These are phyloP conservation scores for Protea cynaroides DNA, from an alignment of 164 flowering plant species.

Conservation along the genomic window DNA sequence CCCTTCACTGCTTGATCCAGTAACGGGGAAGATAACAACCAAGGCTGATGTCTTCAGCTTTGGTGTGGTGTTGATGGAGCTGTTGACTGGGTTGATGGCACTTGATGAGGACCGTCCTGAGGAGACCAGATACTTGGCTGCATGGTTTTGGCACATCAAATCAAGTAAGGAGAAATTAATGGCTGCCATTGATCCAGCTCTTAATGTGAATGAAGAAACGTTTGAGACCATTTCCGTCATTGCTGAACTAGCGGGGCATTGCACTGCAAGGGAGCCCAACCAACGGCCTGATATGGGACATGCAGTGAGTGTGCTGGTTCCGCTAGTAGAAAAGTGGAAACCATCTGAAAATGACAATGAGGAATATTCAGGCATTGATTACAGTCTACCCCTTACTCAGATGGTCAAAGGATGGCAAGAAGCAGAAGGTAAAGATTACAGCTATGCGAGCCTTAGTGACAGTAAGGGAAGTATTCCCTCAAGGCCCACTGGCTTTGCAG, in stretches of 20 bases:
- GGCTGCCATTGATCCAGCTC: conserved; percentile 54
- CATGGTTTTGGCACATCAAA: conserved; percentile 67
- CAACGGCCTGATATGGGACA: conserved; percentile 88
- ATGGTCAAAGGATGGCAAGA: conserved; percentile 73
- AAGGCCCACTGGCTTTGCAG: conserved; percentile 61
- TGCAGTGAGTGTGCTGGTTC: conserved; percentile 56
- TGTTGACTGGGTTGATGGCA: conserved; percentile 67
- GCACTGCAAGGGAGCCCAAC: conserved; percentile 73
- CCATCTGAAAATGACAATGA: conserved; percentile 48
- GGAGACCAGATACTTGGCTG: conserved; percentile 65
- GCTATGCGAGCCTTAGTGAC: conserved; percentile 32
- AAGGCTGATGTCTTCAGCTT: conserved; percentile 78
- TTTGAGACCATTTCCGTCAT: conserved; percentile 48
- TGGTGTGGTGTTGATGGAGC: conserved; percentile 86
- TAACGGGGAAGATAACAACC: conserved; percentile 74
- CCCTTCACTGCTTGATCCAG: conserved; percentile 28
- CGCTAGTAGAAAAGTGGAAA: conserved; percentile 71
- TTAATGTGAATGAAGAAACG: conserved; percentile 44
- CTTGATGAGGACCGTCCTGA: conserved; percentile 69
- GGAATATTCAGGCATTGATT: conserved; percentile 50
- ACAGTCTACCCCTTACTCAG: conserved; percentile 47
- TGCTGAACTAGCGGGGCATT: conserved; percentile 81
- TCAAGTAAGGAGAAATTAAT: conserved; percentile 44
- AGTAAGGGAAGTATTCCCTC: conserved; percentile 75
- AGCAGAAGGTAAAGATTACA: conserved; percentile 37